Base-by-base conservation (phyloP, 2,329 filamentous ascomycete genomes). In the Phialophora expanda region DNA sequence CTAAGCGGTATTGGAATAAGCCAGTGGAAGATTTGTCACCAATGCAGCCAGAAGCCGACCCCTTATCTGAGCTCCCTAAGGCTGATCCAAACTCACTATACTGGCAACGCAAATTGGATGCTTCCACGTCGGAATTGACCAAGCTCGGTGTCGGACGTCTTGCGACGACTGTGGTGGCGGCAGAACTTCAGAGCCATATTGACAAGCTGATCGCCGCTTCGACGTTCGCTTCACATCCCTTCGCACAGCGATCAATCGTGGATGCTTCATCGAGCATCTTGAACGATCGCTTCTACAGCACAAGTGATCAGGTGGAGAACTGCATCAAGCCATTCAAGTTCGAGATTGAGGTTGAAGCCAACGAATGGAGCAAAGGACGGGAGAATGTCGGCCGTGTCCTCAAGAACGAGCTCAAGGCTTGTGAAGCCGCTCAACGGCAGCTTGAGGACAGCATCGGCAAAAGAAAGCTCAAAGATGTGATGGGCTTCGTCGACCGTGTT, bases 251-350 rank as follows among this genome's bases (percentile, higher is more conserved):
- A 77, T 91, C 92, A n/a, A 98, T 99, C 70, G 90, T 88, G 56
- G 93, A 97, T 72, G 93, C 95, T 0, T 92, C 93, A 1, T 90
- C 92, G 0, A 90, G 88, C 28, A 98, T 99, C 61, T 81, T 99
- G 12, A 95, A 95, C 70, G 95, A 99, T 74, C 86, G 94, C 14
- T 97, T 96, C 70, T 98, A 97, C 80, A 95, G 94, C 78, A 99
- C 96, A 0, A 95, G 91, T 69, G 96, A 99, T 74, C 95, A 98
- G 79, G 91, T 99, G 0, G 95, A 99, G 78, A 98, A 98, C 76
- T 99, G 94, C 76, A 96, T 99, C 79, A 99, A 99, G 78, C 95
- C 96, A 0, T 99, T 94, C 83, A 99, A 99, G 76, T 98, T 94
- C 72, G 93, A 97, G 69, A 96, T 99, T 65, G 95, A 99, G 73